These are phyloP conservation scores for Candida sp. DNA, from an alignment of 1,139 yeast genomes.

Conservation along the genomic window DNA sequence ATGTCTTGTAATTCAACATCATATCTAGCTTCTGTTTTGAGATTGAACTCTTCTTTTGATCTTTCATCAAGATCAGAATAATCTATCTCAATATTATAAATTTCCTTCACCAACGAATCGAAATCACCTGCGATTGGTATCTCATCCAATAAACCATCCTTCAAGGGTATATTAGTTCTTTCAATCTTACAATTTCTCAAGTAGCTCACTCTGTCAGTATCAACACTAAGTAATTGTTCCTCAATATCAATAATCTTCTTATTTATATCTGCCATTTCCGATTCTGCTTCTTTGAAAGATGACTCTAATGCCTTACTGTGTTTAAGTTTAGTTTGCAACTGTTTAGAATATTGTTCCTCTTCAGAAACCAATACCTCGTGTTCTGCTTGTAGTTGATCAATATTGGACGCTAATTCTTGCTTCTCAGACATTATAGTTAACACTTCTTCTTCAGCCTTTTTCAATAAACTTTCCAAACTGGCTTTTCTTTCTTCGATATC, in stretches of 20 bases:
- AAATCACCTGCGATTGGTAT: constrained; percentile 43
- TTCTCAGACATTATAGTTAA: constrained; percentile 24
- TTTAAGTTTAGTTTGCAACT: constrained; percentile 24
- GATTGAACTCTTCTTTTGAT: constrained; percentile 33
- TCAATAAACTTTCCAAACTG: constrained; percentile 29
- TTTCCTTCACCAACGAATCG: constrained; percentile 35
- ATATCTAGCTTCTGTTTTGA: constrained; percentile 45
- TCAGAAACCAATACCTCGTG: constrained; percentile 43
- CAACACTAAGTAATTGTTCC: constrained; percentile 54
- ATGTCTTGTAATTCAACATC: constrained; percentile 29
- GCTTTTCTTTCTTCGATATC: constrained; percentile 47
- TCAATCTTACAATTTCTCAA: constrained; percentile 77
- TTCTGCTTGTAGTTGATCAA: constrained; percentile 50
- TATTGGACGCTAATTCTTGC: constrained; percentile 27
- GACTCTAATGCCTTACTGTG: constrained; percentile 23
- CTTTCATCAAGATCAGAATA: constrained; percentile 47
- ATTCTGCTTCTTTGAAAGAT: constrained; percentile 30
- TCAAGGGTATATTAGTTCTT: constrained; percentile 62
- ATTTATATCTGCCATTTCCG: constrained; percentile 22
- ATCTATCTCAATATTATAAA: constrained; percentile 54
- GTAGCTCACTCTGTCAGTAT: constrained; percentile 56
- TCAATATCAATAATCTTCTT: constrained; percentile 40
- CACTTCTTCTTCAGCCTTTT: constrained; percentile 29
- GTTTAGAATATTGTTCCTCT: constrained; percentile 19
- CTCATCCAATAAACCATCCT: constrained; percentile 53